A percentile compares a stretch with the other conserved stretches of the same genome.
Evolutionary conservation across 2,329 filamentous ascomycete genomes (phyloP).

Genomic region (Talaromyces sp.): DNA sequence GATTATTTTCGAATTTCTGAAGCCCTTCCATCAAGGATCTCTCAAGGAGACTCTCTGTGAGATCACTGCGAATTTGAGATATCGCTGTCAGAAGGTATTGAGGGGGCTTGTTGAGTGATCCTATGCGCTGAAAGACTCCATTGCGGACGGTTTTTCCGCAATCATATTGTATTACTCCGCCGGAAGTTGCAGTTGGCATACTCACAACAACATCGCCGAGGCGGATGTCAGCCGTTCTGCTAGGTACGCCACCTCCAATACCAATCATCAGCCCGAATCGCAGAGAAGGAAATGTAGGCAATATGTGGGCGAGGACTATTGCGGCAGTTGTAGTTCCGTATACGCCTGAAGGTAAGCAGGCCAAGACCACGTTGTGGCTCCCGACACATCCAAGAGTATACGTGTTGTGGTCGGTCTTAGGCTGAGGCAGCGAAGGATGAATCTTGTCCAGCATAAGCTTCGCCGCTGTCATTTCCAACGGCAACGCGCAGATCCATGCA

Average conservation of each 20-base stretch:
- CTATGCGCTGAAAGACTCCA: slow-evolving; percentile 1
- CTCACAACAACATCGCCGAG: slow-evolving; percentile 13
- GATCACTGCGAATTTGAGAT: not conserved
- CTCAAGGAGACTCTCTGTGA: not conserved
- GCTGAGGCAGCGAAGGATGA: slow-evolving; percentile 3
- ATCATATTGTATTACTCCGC: slow-evolving; percentile 11
- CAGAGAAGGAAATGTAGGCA: slow-evolving; percentile 19
- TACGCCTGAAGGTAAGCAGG: slow-evolving; percentile 12
- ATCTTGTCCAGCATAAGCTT: slow-evolving; percentile 18
- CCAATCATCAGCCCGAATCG: slow-evolving; percentile 22
- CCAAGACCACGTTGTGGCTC: slow-evolving; percentile 20
- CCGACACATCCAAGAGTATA: slow-evolving; percentile 20
- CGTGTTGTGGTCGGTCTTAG: slow-evolving; percentile 17
- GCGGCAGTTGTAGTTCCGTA: slow-evolving; percentile 21
- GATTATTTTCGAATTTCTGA: not conserved
- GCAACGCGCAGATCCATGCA: slow-evolving; percentile 7
- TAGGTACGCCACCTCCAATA: slow-evolving; percentile 22
- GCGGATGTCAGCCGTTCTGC: slow-evolving; percentile 16
- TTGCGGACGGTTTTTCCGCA: not conserved
- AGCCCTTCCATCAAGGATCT: not conserved
- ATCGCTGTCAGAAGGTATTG: slow-evolving; percentile 11
- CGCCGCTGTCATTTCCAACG: slow-evolving; percentile 19
- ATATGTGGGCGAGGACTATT: slow-evolving; percentile 20
- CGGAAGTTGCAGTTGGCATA: not conserved
- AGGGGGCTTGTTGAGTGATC: slow-evolving; percentile 16